phyloP scores from a whole-genome alignment of 2,329 filamentous ascomycete genomes.

The Emergomyces pasteurianus region DNA sequence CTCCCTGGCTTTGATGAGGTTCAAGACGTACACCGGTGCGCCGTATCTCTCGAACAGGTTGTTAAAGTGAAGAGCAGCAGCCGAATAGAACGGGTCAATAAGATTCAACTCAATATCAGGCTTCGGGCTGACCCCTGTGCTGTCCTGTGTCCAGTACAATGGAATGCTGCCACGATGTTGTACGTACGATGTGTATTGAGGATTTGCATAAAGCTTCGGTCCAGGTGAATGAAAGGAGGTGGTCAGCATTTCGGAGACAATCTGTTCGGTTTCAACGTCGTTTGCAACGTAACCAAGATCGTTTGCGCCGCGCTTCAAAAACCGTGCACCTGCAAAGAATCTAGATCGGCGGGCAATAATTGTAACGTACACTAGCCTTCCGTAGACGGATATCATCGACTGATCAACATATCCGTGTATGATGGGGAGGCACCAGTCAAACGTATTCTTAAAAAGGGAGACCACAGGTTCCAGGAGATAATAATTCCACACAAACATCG shows the following conservation, averaged over 20 bases:
- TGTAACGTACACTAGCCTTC: slow-evolving; percentile 78
- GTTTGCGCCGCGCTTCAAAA: slow-evolving; percentile 88
- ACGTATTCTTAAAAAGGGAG: slow-evolving; percentile 60
- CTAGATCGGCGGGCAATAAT: slow-evolving; percentile 86
- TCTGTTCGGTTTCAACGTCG: slow-evolving; percentile 97
- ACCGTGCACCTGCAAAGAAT: slow-evolving; percentile 87
- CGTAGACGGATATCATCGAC: slow-evolving; percentile 72
- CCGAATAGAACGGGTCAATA: slow-evolving; percentile 91
- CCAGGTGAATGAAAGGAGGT: slow-evolving; percentile 93
- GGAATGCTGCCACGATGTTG: slow-evolving; percentile 96
- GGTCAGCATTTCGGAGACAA: slow-evolving; percentile 85
- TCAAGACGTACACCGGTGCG: slow-evolving; percentile 79
- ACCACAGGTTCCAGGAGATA: slow-evolving; percentile 71
- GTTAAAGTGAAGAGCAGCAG: slow-evolving; percentile 88
- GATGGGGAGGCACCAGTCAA: slow-evolving; percentile 91
- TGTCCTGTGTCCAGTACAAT: slow-evolving; percentile 94
- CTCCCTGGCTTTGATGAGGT: slow-evolving; percentile 82
- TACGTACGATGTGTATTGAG: slow-evolving; percentile 89
- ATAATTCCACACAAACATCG: slow-evolving; percentile 98
- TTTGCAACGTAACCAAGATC: slow-evolving; percentile 94
- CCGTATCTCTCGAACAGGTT: slow-evolving; percentile 90
- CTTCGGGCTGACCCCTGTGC: slow-evolving; percentile 86
- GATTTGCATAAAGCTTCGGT: slow-evolving; percentile 71
- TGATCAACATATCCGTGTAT: slow-evolving; percentile 97
- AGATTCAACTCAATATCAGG: slow-evolving; percentile 91